Evolutionary conservation across 805 yeast genomes (phyloP), one percentile per base, ranked within the genome.

Genomic region (Jamesozyma spencerorum): DNA sequence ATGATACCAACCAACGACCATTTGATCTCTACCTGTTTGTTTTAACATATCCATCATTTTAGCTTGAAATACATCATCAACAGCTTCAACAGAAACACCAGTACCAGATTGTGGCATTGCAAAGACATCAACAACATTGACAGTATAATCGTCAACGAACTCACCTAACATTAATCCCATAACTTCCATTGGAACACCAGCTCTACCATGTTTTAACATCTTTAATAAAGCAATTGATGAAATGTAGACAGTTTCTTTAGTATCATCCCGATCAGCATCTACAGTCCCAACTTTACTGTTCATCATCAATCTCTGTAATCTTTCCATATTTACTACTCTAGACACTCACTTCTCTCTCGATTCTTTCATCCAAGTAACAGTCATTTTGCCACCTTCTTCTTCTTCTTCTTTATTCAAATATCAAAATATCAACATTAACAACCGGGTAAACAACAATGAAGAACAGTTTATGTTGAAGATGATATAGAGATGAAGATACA

Each of bases 1-100:
- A 62, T 92, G 99, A 69, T 92, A 92, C 99, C 99, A 92, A 27
- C 99, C 99, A 37, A 92, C 99, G 40, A 92, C 98, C 85, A 85
- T 87, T 62, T 92, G 94, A 65, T 88, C 97, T 63, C 99, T 75
- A n/a, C 99, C 99, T 1, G 98, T 92, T 63, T 92, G 98, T 65
- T 84, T 80, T 57, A 92, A 74, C 98, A 92, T 92, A 59, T 92
- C 99, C 98, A 92, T 92, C 98, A 92, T 94, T 60, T 81, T 85
- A 3, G 97, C 88, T 64, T 92, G 98, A 69, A 92, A 92, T 38
- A 94, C 97, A 62, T 94, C 97, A 62, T 94, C 99, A 27, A 92
- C 98, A 1, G 99, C 98, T 63, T 92, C 98, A 43, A 92, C 99
- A 43, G 95, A 83, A 15, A 94, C 98, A 45, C 98, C 99, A 8